These are phyloP conservation scores for Coemansia sp. DNA, from an alignment of 192 early-diverging fungal genomes.

Conservation along the genomic window DNA sequence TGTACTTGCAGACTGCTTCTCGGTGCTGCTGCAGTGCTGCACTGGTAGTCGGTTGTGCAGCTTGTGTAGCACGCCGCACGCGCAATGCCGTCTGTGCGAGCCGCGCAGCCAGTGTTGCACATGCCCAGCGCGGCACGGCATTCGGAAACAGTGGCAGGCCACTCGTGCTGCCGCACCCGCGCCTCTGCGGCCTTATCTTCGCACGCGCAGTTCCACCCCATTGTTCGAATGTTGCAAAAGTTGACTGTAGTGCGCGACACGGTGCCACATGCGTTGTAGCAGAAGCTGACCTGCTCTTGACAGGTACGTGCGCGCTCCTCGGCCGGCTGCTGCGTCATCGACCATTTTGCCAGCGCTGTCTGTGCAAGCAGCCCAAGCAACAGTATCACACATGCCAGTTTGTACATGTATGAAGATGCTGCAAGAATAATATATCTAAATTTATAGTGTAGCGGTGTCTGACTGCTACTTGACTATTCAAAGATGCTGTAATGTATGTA, in stretches of 20 bases:
- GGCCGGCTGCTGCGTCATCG: slow-evolving; percentile 37
- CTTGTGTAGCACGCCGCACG: slow-evolving; percentile 29
- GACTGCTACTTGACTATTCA: not conserved
- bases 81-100: slow-evolving; percentile 17
- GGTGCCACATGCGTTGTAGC: slow-evolving; percentile 45
- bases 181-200: slow-evolving; percentile 18
- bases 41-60: slow-evolving; percentile 42
- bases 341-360: slow-evolving; percentile 29
- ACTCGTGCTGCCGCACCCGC: slow-evolving; percentile 32
- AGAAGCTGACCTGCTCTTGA: slow-evolving; percentile 53
- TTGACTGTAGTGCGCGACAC: slow-evolving; percentile 34
- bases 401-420: not conserved
- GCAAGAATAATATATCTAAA: not conserved
- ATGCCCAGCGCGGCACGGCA: slow-evolving; percentile 37
- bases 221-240: slow-evolving; percentile 54
- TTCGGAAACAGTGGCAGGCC: slow-evolving; percentile 40
- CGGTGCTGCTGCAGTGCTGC: slow-evolving; percentile 41
- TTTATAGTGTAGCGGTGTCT: not conserved
- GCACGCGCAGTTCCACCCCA: slow-evolving; percentile 54
- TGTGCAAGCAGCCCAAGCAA: slow-evolving; percentile 3
- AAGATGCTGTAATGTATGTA: not conserved
- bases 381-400: not conserved
- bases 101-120: slow-evolving; percentile 32
- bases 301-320: slow-evolving; percentile 44
- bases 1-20: slow-evolving; percentile 41